Base-by-base conservation (phyloP, 257 asterid species). In the Scutellaria galericulata region DNA sequence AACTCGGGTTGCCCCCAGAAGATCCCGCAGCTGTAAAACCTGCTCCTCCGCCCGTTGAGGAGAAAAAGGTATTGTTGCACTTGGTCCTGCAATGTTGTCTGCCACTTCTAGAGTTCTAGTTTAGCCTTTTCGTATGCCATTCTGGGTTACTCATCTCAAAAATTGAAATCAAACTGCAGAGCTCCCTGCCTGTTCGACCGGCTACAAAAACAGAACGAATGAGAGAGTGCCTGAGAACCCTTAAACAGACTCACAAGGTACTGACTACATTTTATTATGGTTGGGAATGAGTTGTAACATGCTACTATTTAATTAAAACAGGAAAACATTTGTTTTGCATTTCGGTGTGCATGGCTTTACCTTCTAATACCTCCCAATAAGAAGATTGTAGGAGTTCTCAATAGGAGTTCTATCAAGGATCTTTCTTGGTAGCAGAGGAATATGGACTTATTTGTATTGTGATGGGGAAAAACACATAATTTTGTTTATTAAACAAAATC, bases 171-270 rank as follows among this genome's bases (percentile, higher is more conserved):
- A 37, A 68, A 75, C 40, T 64, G 66, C 88, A 95, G 99, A 95
- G 95, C 85, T 88, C 78, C 31, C 76, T 95, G 75, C 96, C 98
- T 42, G 68, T 95, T 76, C 86, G 90, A 69, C 97, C 98, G 71
- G 99, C 97, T 75, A 90, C 99, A 57, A 92, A 95, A 84, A 81
- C 91, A 54, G 98, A 92, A 80, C 92, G 80, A 76, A 92, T 95
- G 96, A 90, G 99, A 77, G 98, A 95, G 87, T 95, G 99, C 83
- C 79, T 95, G 39, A 83, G 97, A 73, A 81, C 86, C 48, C 90
- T 95, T 48, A 92, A 95, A 79, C 99, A 92, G 77, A 87, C 60
- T 67, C 92, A 92, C 83, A 90, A 85, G 96, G 99, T 95, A 82
- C 72, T 74, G 24, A 44, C 63, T 70, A 18, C 51, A n/a, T n/a